Evolutionary conservation across 768 basidiomycete species (phyloP).

Genomic region (Auriscalpium microsporum): DNA sequence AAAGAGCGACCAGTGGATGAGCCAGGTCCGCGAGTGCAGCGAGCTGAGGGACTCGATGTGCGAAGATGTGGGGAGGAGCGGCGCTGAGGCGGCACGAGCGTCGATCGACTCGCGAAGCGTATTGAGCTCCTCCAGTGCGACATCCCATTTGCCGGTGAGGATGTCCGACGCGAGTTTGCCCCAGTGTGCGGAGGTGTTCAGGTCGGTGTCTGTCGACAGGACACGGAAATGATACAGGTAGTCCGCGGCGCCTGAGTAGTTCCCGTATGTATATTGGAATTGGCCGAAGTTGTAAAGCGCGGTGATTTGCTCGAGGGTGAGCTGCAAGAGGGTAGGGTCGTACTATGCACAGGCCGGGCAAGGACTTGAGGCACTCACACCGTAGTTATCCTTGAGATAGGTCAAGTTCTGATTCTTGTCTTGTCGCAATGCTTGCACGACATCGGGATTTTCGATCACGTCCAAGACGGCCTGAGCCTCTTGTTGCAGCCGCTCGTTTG

Average conservation of each 20-base stretch:
- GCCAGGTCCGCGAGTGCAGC: conserved; percentile 92
- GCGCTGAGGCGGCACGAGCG: conserved; percentile 50
- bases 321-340: conserved; percentile 34
- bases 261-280: conserved; percentile 98
- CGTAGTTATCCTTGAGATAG: conserved; percentile 89
- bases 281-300: conserved; percentile 97
- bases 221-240: conserved; percentile 99
- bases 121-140: conserved; percentile 92
- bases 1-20: conserved; percentile 96
- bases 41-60: conserved; percentile 74
- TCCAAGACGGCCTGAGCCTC: conserved; percentile 91
- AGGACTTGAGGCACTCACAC: conserved; percentile 39
- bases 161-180: conserved; percentile 97
- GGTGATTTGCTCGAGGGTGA: conserved; percentile 91
- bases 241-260: conserved; percentile 93
- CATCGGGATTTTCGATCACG: conserved; percentile 95
- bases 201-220: conserved; percentile 86
- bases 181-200: conserved; percentile 97
- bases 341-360: neutral
- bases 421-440: conserved; percentile 87
- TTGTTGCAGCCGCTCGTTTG: conserved; percentile 76
- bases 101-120: conserved; percentile 91
- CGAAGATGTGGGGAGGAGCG: conserved; percentile 27
- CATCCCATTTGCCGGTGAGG: conserved; percentile 89
- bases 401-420: conserved; percentile 96